Evolutionary conservation across 129 eudicot species (phyloP), one percentile per base, ranked within the genome.

Genomic region (Flaveria trinervia): DNA sequence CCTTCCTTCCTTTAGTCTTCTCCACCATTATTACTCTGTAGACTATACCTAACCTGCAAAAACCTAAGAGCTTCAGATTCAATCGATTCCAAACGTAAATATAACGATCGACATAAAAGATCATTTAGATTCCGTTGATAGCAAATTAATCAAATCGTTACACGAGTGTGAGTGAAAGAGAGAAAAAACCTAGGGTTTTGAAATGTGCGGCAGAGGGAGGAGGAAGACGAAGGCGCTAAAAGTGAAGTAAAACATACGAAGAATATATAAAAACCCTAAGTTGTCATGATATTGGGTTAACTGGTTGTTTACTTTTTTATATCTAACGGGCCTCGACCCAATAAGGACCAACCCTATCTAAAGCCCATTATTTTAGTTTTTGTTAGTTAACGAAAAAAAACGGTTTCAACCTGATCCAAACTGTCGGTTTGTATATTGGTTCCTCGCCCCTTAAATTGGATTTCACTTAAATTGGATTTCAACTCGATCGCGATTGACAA

Each of bases 1-100:
- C 90, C 81, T 86, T 86, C 28, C 88, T 77, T 68, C 84, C 82
- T 71, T 83, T 85, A 11, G 82, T 77, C 78, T 83, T 82, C 70
- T 82, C 87, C 79, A 83, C 87, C 89, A 88, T 88, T 83, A 44
- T 55, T 9, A 3, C 76, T 68, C 68, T 71, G 1, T 26, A n/a
- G 9, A 22, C 39, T 20, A 60, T 15, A 48, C 54, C 52, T 49
- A 18, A 78, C 82, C 81, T 77, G 62, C 70, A 77, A 56, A 25
- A 12, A 68, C 11, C 23, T 39, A 25, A 16, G 8, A 46, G 11
- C 12, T n/a, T 30, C 4, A 55, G 20, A 11, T 57, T 25, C 16
- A 0, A 45, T 45, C 3, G 14, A 45, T 45, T 45, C 10, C 1
- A 45, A 2, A 45, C 50, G 50, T 45, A 45, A 8, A 45, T 8